Evolutionary conservation across 1,139 yeast genomes (phyloP), one percentile per base, ranked within the genome.

Genomic region (Pneumocystis carinii): DNA sequence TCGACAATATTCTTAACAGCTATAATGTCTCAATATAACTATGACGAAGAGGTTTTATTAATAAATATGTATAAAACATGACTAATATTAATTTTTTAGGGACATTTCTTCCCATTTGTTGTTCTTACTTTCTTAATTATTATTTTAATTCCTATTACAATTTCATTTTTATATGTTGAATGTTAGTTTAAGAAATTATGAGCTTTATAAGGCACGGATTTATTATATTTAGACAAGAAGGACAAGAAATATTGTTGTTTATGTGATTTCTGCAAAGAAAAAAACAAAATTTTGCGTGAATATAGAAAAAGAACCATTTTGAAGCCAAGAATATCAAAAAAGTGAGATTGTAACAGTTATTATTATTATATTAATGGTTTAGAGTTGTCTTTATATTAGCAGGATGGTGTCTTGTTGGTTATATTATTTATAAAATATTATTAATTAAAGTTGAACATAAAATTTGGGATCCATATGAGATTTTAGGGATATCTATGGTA

Each of bases 381-480:
- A 57, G 59, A 29, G 29, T 8, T 1, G 1, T 59, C 39, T 14
- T 37, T 59, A 19, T 64, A 14, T 38, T 32, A 4, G 60, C 41
- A 8, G 66, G 66, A 12, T 64, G 66, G 66, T 60, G 59, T 36
- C 56, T 58, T 19, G 60, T 61, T 29, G 57, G 53, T 4, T 64
- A 61, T 36, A 60, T 64, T n/a, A 56, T 60, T 32, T 59, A 61
- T 41, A 35, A 37, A 14, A 37, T 64, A 37, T 55, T 64, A 6
- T 35, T 36, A 24, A 41, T 57, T 17, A 55, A 61, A 15, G 53
- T 58, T 29, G 81, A 80, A 35, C 75, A 79, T 64, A 74, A 77
- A 65, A 75, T 81, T 55, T 92, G 90, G 74, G 97, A 92, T 75
- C 99, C 99, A 1, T 92, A 90, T 77, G 86, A 85, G 65, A 82